A percentile compares a stretch with the other conserved stretches of the same genome.
Conservation (phyloP, 164 flowering plant genomes). For the Macadamia tetraphylla region DNA sequence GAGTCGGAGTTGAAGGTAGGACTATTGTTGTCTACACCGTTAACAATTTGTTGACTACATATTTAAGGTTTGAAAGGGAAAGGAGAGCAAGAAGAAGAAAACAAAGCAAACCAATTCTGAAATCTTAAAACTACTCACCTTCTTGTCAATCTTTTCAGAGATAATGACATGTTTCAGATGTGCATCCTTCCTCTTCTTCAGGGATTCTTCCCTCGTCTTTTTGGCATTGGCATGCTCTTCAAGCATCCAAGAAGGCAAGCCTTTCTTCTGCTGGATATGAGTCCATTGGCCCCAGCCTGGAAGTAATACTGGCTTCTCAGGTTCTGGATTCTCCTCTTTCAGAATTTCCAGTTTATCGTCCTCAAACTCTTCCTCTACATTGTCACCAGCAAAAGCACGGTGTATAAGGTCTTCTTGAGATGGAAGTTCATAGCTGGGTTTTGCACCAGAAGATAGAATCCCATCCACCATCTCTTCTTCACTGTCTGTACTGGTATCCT, state of each 20-base stretch:
- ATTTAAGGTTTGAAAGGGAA: too few relatives aligned
- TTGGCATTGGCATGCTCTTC: constrained; percentile 70
- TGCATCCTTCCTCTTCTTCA: constrained; percentile 80
- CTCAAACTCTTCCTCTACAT: constrained; percentile 87
- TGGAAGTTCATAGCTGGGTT: constrained; percentile 63
- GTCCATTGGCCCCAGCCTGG: constrained; percentile 99
- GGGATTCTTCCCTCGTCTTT: constrained; percentile 58
- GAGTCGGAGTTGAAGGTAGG: too few relatives aligned
- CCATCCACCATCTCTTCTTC: constrained; percentile 85
- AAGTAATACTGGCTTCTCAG: constrained; percentile 72
- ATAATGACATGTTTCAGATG: constrained; percentile 73
- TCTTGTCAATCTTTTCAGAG: constrained; percentile 78
- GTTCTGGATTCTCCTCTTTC: constrained; percentile 83
- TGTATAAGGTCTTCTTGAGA: constrained; percentile 81
- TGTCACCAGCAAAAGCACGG: constrained; percentile 90
- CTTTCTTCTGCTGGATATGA: constrained; percentile 63
- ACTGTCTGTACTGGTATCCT: constrained; percentile 58
- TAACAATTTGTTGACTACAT: too few relatives aligned
- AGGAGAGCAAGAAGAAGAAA: too few relatives aligned
- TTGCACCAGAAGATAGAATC: constrained; percentile 47
- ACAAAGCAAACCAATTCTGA: too few relatives aligned
- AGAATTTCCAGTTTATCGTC: constrained; percentile 58
- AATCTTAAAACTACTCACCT: constrained; percentile 35
- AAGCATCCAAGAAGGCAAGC: constrained; percentile 77
- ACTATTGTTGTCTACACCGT: too few relatives aligned